These are phyloP conservation scores for Hypomontagnella submonticulosa DNA, from an alignment of 495 filamentous ascomycete genomes.

Conservation along the genomic window DNA sequence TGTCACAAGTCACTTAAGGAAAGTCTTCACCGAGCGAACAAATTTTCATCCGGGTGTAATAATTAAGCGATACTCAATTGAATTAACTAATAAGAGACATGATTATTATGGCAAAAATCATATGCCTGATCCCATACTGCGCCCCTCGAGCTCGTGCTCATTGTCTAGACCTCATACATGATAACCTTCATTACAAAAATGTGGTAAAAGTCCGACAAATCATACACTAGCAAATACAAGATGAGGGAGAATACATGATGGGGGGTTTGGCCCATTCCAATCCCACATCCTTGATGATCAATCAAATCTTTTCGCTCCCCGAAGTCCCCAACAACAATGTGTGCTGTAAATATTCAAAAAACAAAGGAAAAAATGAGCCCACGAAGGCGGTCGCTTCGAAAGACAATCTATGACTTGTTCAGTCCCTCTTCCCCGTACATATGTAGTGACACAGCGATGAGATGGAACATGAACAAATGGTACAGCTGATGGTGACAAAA, in stretches of 20 bases:
- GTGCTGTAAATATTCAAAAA: conserved; percentile 6
- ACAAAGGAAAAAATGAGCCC: conserved; percentile 3
- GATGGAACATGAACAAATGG: conserved; percentile 9
- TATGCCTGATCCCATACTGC: conserved; percentile 16
- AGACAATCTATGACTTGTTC: conserved; percentile 31
- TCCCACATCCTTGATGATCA: conserved; percentile 1
- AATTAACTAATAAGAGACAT: conserved; percentile 27
- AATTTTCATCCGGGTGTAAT: too few relatives aligned
- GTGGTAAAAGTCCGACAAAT: conserved; percentile 32
- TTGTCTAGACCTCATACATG: conserved; percentile 40
- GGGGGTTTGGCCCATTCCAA: neutral
- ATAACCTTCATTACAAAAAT: conserved; percentile 31
- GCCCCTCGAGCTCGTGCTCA: conserved; percentile 41
- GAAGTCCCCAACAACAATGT: neutral
- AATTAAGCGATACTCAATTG: too few relatives aligned
- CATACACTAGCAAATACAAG: conserved; percentile 44
- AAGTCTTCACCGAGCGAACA: too few relatives aligned
- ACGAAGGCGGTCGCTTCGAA: conserved; percentile 16
- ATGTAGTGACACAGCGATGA: conserved; percentile 17
- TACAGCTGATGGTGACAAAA: conserved; percentile 24
- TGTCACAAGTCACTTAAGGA: too few relatives aligned
- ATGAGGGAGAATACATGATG: conserved; percentile 36
- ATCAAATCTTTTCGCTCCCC: conserved; percentile 17
- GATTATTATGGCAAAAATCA: conserved; percentile 25
- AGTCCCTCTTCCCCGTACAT: conserved; percentile 6